Base-by-base conservation (phyloP, 208 protist genomes). In the Crithidia expoeki region DNA sequence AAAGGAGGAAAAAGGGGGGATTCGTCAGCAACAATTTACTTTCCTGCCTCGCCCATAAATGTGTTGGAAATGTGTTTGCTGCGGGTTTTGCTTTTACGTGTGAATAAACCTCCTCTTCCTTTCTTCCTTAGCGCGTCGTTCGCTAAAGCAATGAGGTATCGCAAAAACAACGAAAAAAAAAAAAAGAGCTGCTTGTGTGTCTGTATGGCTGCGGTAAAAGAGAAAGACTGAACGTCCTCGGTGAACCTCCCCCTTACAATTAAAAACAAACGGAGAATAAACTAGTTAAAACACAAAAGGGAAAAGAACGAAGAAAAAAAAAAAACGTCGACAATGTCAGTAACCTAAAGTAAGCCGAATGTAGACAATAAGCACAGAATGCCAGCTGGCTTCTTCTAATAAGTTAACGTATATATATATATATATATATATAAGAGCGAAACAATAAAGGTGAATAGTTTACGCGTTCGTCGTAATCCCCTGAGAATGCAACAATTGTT, bases 301-400 rank as follows among this genome's bases (percentile, higher is more conserved):
- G 44, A 38, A 38, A 40, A 44, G 11, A 44, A 59, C 19, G 30
- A 32, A 30, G 49, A 61, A 51, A 27, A 71, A 71, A 71, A 46
- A 63, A 72, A 42, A 52, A 62, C 7, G 23, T 25, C 32, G 47
- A 68, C 40, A 44, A 44, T 34, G 47, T 34, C 5, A 40, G 12
- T 12, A 40, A 40, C 12, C 36, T 40, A n/a, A n/a, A n/a, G n/a
- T n/a, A n/a, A n/a, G n/a, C n/a, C n/a, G n/a, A n/a, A n/a, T n/a
- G n/a, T n/a, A n/a, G n/a, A n/a, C n/a, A n/a, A n/a, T n/a, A n/a
- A n/a, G n/a, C n/a, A n/a, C n/a, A n/a, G n/a, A n/a, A n/a, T n/a
- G n/a, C n/a, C n/a, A n/a, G n/a, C n/a, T n/a, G n/a, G n/a, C n/a
- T n/a, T n/a, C n/a, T n/a, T n/a, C n/a, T n/a, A n/a, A n/a, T n/a